A percentile compares a stretch with the other conserved stretches of the same genome.
Evolutionary conservation across 768 basidiomycete genomes (phyloP).

Genomic region (Pseudohyphozyma bogoriensis): DNA sequence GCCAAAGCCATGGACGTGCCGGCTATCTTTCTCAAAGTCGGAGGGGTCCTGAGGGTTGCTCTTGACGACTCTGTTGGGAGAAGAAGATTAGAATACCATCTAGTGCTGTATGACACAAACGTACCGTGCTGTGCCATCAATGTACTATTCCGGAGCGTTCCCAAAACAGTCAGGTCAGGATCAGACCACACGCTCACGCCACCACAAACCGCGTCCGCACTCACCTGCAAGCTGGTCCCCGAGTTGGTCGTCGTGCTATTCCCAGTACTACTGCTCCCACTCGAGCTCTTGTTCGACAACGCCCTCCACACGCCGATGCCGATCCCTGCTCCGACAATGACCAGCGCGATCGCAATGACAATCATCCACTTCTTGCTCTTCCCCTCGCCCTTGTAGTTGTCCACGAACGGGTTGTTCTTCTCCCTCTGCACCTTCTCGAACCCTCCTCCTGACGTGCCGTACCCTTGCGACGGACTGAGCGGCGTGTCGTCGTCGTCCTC

Average conservation of each 20-base stretch:
- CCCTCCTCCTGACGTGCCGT: neutral
- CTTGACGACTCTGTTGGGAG: no score
- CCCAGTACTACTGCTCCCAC: neutral
- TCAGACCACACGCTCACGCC: neutral
- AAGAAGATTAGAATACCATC: no score
- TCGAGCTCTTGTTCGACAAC: conserved; percentile 3
- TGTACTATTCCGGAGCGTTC: neutral
- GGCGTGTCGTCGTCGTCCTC: no score
- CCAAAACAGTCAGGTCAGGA: neutral
- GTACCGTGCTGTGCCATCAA: conserved; percentile 11
- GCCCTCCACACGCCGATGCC: conserved; percentile 18
- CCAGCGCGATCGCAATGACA: neutral
- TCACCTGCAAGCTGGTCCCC: neutral
- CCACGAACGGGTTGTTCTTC: conserved; percentile 16
- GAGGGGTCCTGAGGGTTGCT: conserved; percentile 21
- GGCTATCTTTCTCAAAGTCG: conserved; percentile 16
- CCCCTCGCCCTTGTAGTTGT: neutral
- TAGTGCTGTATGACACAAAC: no score
- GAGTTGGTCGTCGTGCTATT: neutral
- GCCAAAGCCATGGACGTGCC: neutral
- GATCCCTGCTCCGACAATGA: conserved; percentile 6
- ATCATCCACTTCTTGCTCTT: conserved; percentile 1
- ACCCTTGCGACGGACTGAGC: no score
- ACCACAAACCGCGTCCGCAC: neutral
- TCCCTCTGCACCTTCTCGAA: neutral